Base-by-base conservation (phyloP, 2,329 filamentous ascomycete species). In the Parastagonospora avenae region DNA sequence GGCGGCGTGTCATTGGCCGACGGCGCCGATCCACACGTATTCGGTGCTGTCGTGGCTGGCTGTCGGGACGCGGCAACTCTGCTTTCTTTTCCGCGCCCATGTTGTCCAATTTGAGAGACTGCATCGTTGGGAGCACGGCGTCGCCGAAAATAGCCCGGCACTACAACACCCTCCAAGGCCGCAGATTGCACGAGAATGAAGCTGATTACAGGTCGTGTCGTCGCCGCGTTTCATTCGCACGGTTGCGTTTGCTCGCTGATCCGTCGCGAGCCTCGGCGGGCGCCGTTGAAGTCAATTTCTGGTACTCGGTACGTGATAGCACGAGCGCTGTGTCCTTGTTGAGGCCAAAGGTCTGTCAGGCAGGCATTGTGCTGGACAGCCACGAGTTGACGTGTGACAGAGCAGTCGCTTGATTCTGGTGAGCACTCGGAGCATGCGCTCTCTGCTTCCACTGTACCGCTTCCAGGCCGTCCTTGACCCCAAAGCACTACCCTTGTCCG, bases 41-140 rank as follows among this genome's bases (percentile, higher is more conserved):
- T 24, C 19, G 19, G 19, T 24, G 19, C 19, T 24, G 19, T 24
- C 19, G 31, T 32, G 31, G 31, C 31, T 32, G 31, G 31, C 31
- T 14, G 7, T 41, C 51, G 51, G 48, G 41, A 43, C 40, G 24
- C 48, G 48, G 52, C 48, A 48, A 31, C 16, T 14, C 35, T 6
- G 19, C 42, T 50, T 49, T n/a, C n/a, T 32, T 35, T 37, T 48
- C 31, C 46, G 19, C 46, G 28, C 27, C 40, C 27, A 16, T 42
- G 40, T 14, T 24, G 40, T 42, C 27, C 27, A 32, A 42, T 30
- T 32, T 32, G 40, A n/a, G 24, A 31, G 27, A 5, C 11, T 31
- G 28, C 27, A 12, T 30, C 19, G 11, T n/a, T n/a, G 40, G 6
- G 41, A 27, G 2, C 39, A 15, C 39, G 40, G 40, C 40, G 40